A percentile compares a stretch with the other conserved stretches of the same genome.
phyloP scores from a whole-genome alignment of 2,329 filamentous ascomycete genomes.

The Colletotrichum eremochloae region DNA sequence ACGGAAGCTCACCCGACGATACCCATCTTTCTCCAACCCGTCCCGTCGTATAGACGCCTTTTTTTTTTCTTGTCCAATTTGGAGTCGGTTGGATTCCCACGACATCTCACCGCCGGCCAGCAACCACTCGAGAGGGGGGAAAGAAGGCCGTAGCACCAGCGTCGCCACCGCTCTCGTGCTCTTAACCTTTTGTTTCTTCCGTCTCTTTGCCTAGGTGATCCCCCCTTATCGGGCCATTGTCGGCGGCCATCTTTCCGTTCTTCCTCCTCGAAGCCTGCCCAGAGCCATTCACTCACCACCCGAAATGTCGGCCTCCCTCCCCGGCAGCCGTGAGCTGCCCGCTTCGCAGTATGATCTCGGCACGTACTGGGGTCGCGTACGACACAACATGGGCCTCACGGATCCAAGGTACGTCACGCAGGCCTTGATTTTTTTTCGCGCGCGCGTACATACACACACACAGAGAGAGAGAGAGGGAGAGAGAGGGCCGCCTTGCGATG shows the following conservation, averaged over 20 bases:
- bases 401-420: slow-evolving; percentile 86
- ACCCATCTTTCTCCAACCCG: slow-evolving; percentile 32
- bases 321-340: slow-evolving; percentile 83
- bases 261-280: background rate
- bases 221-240: slow-evolving; percentile 1
- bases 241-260: background rate
- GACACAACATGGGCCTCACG: slow-evolving; percentile 88
- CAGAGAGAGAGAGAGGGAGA: too few species aligned
- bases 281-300: background rate
- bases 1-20: slow-evolving; percentile 39
- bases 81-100: background rate
- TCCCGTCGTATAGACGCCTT: slow-evolving; percentile 4
- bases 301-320: slow-evolving; percentile 74
- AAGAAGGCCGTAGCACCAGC: slow-evolving; percentile 6
- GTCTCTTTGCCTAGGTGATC: background rate
- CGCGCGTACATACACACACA: background rate
- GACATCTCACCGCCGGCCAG: slow-evolving; percentile 21
- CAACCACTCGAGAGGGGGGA: background rate
- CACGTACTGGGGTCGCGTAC: slow-evolving; percentile 96
- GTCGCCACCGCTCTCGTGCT: slow-evolving; percentile 31
- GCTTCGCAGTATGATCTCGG: slow-evolving; percentile 91
- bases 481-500: background rate
- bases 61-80: background rate
- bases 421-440: slow-evolving; percentile 15
- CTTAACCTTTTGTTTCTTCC: too few species aligned